These are phyloP conservation scores for Cephalotrichum gorgonifer DNA, from an alignment of 2,329 filamentous ascomycete species.

Conservation along the genomic window DNA sequence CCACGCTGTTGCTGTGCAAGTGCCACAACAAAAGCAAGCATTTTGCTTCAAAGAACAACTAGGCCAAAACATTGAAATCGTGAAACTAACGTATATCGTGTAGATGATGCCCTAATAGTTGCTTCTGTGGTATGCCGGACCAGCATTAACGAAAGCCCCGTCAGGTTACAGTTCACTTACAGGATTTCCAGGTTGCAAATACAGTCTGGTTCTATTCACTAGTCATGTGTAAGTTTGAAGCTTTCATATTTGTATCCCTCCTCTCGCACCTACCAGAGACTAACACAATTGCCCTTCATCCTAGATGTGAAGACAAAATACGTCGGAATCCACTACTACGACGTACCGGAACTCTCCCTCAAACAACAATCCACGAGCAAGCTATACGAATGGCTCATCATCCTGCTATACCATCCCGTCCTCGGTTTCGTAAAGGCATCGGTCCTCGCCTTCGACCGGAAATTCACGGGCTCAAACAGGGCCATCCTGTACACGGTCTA, in stretches of 20 bases:
- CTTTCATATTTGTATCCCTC: background rate
- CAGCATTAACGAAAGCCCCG: background rate
- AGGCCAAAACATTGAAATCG: background rate
- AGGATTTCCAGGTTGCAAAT: conserved; percentile 6
- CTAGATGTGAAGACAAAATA: conserved; percentile 10
- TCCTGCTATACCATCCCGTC: conserved; percentile 10
- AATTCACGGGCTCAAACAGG: conserved; percentile 22
- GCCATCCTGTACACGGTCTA: conserved; percentile 19
- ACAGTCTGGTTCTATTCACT: conserved; percentile 11
- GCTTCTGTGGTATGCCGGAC: conserved; percentile 9
- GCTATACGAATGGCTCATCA: conserved; percentile 12
- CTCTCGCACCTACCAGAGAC: background rate
- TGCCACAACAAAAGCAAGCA: background rate
- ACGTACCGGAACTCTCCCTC: conserved; percentile 8
- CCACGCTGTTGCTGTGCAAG: background rate
- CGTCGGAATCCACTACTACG: conserved; percentile 10
- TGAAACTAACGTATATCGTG: conserved; percentile 3
- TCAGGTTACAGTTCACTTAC: background rate
- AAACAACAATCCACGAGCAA: conserved; percentile 9
- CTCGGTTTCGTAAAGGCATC: conserved; percentile 25
- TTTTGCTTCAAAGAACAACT: background rate
- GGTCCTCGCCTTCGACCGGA: conserved; percentile 25
- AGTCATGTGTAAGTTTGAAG: conserved; percentile 13
- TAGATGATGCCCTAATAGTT: conserved; percentile 14
- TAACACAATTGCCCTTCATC: background rate